A percentile compares a stretch with the other conserved stretches of the same genome.
Conservation (phyloP, 2,329 filamentous ascomycete genomes). For the Epichloe amarillans region DNA sequence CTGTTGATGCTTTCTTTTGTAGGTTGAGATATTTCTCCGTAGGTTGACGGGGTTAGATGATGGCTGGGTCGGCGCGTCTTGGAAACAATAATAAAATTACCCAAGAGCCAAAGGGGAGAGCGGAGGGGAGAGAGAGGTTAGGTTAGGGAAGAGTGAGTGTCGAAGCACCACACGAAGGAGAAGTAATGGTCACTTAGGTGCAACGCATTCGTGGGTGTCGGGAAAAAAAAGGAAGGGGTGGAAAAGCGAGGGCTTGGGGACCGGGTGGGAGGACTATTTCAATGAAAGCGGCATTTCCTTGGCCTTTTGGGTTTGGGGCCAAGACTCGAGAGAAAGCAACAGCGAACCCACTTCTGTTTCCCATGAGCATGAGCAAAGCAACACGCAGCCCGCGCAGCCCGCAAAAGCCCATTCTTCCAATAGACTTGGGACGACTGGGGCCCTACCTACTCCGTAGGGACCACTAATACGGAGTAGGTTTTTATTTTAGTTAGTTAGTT, state of each 20-base stretch:
- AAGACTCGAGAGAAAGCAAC: neutral
- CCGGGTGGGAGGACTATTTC: conserved; percentile 27
- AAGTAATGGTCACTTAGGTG: conserved; percentile 29
- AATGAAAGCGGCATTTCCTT: conserved; percentile 14
- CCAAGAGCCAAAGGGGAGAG: conserved; percentile 5
- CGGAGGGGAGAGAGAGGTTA: conserved; percentile 8
- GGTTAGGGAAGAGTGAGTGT: conserved; percentile 13
- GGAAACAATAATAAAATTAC: conserved; percentile 3
- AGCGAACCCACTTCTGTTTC: conserved; percentile 7
- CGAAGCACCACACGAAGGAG: conserved; percentile 33
- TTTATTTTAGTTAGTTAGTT: too few relatives aligned
- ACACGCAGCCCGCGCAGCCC: neutral
- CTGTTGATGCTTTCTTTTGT: neutral
- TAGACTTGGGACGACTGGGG: too few relatives aligned
- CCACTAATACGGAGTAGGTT: too few relatives aligned
- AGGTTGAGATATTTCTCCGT: conserved; percentile 2
- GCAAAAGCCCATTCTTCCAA: neutral
- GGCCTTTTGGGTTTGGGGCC: conserved; percentile 1
- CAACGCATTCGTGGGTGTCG: conserved; percentile 36
- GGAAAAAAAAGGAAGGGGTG: conserved; percentile 22
- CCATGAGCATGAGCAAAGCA: conserved; percentile 2
- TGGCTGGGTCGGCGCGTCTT: neutral
- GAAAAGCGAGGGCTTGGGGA: conserved; percentile 10
- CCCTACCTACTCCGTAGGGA: too few relatives aligned
- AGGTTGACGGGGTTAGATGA: conserved; percentile 1